phyloP scores from a whole-genome alignment of 768 basidiomycete species.

The Leccinum subtestaceum region DNA sequence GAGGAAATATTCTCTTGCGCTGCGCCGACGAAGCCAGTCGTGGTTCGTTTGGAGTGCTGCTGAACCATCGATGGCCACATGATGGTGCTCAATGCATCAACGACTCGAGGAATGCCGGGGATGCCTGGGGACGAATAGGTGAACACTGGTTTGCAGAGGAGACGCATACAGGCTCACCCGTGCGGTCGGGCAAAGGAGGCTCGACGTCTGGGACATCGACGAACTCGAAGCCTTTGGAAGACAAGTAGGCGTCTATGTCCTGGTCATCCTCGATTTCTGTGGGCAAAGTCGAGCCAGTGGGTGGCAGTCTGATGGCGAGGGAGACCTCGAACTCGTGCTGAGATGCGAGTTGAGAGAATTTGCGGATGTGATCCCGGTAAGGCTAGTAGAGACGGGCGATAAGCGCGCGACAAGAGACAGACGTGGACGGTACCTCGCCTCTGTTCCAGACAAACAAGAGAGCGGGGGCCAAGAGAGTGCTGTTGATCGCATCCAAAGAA shows the following conservation, averaged over 20 bases:
- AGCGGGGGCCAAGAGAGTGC: slow-evolving; percentile 52
- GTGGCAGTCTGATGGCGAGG: slow-evolving; percentile 59
- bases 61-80: slow-evolving; percentile 82
- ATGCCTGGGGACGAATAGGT: slow-evolving; percentile 36
- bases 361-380: slow-evolving; percentile 54
- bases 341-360: slow-evolving; percentile 46
- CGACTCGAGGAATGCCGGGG: slow-evolving; percentile 59
- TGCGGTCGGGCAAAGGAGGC: slow-evolving; percentile 8
- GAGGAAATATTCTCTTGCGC: slow-evolving; percentile 7
- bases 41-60: slow-evolving; percentile 5
- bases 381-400: slow-evolving; percentile 42
- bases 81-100: slow-evolving; percentile 80
- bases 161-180: slow-evolving; percentile 12
- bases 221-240: slow-evolving; percentile 74
- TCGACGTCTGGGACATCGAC: slow-evolving; percentile 42
- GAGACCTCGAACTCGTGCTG: slow-evolving; percentile 66
- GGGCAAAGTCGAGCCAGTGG: slow-evolving; percentile 12
- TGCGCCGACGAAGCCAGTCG: not conserved
- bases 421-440: slow-evolving; percentile 50
- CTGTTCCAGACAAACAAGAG: slow-evolving; percentile 68
- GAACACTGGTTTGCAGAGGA: not conserved
- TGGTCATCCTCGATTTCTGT: slow-evolving; percentile 44
- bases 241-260: slow-evolving; percentile 63
- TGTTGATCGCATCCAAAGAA: slow-evolving; percentile 40
- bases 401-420: not conserved